A percentile compares a stretch with the other conserved stretches of the same genome.
These are phyloP conservation scores for Lipomyces yamadae DNA, from an alignment of 805 yeast genomes.

Conservation along the genomic window DNA sequence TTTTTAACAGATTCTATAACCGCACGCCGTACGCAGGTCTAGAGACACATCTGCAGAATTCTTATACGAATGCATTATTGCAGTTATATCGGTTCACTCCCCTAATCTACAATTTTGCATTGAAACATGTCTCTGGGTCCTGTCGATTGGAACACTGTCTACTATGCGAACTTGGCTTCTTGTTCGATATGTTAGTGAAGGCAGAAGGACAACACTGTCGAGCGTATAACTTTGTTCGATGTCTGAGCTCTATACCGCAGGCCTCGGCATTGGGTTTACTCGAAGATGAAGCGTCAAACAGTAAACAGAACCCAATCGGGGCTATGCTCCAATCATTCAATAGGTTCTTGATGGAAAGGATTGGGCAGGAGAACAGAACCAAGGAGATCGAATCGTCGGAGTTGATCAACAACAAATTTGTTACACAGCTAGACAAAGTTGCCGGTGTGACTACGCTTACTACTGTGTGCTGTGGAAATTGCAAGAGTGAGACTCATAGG, in stretches of 20 bases:
- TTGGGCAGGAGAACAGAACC: constrained; percentile 47
- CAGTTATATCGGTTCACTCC: constrained; percentile 83
- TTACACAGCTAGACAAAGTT: constrained; percentile 22
- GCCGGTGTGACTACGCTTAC: constrained; percentile 38
- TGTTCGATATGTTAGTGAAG: constrained; percentile 88
- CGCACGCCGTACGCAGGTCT: constrained; percentile 75
- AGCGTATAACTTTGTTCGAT: constrained; percentile 74
- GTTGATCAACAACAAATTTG: constrained; percentile 1
- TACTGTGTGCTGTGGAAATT: constrained; percentile 37
- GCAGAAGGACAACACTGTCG: constrained; percentile 79
- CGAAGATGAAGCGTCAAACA: constrained; percentile 48
- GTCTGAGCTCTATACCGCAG: constrained; percentile 55
- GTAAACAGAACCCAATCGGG: constrained; percentile 24
- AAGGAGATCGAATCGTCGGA: constrained; percentile 48
- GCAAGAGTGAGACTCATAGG: constrained; percentile 39
- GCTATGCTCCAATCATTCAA: constrained; percentile 58
- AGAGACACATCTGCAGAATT: constrained; percentile 83
- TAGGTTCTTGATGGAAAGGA: constrained; percentile 59
- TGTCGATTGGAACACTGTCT: constrained; percentile 54
- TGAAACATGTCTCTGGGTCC: constrained; percentile 60
- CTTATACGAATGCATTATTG: constrained; percentile 75
- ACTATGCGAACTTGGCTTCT: constrained; percentile 80
- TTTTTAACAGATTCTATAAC: constrained; percentile 61
- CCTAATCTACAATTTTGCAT: constrained; percentile 66
- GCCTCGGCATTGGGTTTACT: constrained; percentile 60